These are phyloP conservation scores for Antitrichia curtipendula DNA, from an alignment of 225 moss, liverwort and hornwort genomes.

Conservation along the genomic window DNA sequence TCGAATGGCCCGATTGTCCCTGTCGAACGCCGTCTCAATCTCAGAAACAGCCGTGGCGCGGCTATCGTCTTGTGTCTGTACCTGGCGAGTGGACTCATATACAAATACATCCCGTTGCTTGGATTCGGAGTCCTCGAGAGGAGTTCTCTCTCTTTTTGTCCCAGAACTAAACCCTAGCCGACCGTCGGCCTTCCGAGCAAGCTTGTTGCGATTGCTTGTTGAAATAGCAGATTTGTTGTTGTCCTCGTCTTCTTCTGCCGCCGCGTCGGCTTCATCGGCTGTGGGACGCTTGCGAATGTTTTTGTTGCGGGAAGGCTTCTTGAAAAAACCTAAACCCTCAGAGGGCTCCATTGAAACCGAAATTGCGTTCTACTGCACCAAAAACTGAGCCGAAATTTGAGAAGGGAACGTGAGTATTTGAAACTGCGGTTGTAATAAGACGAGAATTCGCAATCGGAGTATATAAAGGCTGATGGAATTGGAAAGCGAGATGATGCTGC, in stretches of 20 bases:
- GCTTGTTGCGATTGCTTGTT: constrained; percentile 12
- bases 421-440: neutral
- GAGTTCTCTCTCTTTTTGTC: neutral
- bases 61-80: constrained; percentile 76
- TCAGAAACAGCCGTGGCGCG: constrained; percentile 80
- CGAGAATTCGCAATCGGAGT: neutral
- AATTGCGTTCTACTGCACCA: neutral
- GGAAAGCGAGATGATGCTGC: neutral
- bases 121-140: neutral
- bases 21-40: constrained; percentile 83
- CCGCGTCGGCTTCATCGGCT: constrained; percentile 5
- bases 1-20: constrained; percentile 76
- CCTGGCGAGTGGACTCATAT: constrained; percentile 56
- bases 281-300: constrained; percentile 65
- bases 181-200: constrained; percentile 41
- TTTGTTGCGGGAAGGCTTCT: constrained; percentile 50
- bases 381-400: neutral
- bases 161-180: constrained; percentile 56
- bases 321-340: constrained; percentile 25
- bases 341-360: neutral
- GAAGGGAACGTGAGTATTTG: neutral
- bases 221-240: constrained; percentile 4
- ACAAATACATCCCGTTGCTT: constrained; percentile 34
- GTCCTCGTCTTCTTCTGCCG: neutral
- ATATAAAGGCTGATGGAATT: neutral